Base-by-base conservation (phyloP, 768 basidiomycete species). In the Cystobasidium onofrii region DNA sequence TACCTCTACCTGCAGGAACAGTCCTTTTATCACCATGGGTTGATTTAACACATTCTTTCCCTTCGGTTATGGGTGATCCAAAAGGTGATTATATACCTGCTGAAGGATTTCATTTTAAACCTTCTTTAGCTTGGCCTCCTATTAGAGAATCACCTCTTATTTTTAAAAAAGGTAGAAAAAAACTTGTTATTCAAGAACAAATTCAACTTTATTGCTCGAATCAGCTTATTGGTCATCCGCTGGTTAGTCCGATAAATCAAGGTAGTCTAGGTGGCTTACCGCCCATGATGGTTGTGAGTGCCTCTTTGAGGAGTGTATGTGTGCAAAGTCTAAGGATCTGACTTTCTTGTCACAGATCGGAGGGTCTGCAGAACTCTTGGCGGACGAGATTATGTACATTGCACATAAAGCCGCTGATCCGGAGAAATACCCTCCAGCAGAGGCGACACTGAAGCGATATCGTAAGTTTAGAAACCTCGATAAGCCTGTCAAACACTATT, bases 401-500 rank as follows among this genome's bases (percentile, higher is more conserved):
- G 93, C 95, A 0, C 95, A 98, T 79, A 92, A 89, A 80, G 96
- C 96, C 36, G 91, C 91, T 1, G 81, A 90, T 80, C 96, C 96
- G 0, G 85, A 86, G 1, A 84, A 83, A 74, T 95, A 86, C 80
- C 89, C 89, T 0, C 81, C 86, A 0, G 83, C 88, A 31, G 80
- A 84, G 20, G 86, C 87, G n/a, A 82, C 87, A 0, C 81, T 87
- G 18, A 80, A 81, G 84, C 86, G 81, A 66, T 79, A 82, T 61
- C 80, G 63, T 64, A 29, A 64, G 63, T 41, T 25, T 9, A 18
- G 4, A 9, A n/a, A 23, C 2, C 25, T 33, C n/a, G n/a, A n/a
- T n/a, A n/a, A n/a, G n/a, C n/a, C n/a, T n/a, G n/a, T n/a, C n/a
- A n/a, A n/a, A n/a, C n/a, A n/a, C n/a, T n/a, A n/a, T n/a, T n/a